These are phyloP conservation scores for Carex kokanica DNA, from an alignment of 176 grass and related monocot species.

Conservation along the genomic window DNA sequence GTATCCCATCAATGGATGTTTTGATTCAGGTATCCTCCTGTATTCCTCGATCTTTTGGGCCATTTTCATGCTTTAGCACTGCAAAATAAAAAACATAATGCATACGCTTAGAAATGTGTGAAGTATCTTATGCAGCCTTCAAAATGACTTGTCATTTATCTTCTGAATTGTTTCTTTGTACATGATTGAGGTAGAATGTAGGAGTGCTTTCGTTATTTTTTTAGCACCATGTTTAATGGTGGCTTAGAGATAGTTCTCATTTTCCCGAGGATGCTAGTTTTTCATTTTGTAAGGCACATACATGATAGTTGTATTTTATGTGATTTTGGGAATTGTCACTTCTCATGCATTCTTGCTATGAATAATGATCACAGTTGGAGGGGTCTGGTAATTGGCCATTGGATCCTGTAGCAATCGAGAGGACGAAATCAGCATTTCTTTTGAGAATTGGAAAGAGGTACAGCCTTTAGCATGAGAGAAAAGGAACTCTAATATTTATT, in stretches of 20 bases:
- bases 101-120: not conserved
- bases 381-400: conserved; percentile 97
- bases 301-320: not conserved
- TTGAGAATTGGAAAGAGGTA: conserved; percentile 98
- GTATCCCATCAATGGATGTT: conserved; percentile 64
- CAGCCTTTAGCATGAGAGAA: not conserved
- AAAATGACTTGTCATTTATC: not conserved
- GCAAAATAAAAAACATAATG: not conserved
- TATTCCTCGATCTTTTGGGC: conserved; percentile 7
- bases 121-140: not conserved
- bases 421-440: conserved; percentile 88
- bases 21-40: conserved; percentile 72
- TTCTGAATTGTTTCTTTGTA: not conserved
- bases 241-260: not conserved
- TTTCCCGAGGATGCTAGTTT: not conserved
- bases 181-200: not conserved
- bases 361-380: conserved; percentile 56
- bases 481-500: conserved; percentile 1
- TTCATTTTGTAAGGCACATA: not conserved
- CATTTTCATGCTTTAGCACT: not conserved
- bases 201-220: not conserved
- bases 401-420: conserved; percentile 79
- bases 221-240: not conserved
- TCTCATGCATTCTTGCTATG: conserved; percentile 8
- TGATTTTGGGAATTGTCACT: not conserved